Evolutionary conservation across 2,329 filamentous ascomycete genomes (phyloP).

Genomic region (Aureobasidium sp.): DNA sequence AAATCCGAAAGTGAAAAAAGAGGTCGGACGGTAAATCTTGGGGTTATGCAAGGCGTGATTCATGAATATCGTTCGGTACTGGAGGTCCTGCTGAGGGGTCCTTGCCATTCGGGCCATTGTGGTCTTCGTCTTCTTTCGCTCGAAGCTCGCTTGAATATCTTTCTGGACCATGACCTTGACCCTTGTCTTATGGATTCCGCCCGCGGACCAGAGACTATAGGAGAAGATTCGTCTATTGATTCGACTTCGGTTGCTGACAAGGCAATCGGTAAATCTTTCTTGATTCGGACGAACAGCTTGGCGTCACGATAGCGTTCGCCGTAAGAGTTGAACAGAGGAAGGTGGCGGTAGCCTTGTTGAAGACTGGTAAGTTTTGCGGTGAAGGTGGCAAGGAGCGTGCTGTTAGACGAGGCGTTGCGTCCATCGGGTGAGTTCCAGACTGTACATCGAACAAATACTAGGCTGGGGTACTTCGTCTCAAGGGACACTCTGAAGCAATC

Average conservation of each 20-base stretch:
- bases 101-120: slow-evolving; percentile 16
- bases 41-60: neutral
- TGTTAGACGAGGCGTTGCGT: slow-evolving; percentile 53
- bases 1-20: neutral
- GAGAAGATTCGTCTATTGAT: slow-evolving; percentile 18
- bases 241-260: slow-evolving; percentile 23
- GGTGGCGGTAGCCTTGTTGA: slow-evolving; percentile 84
- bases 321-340: slow-evolving; percentile 79
- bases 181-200: slow-evolving; percentile 22
- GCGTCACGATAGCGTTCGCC: slow-evolving; percentile 94
- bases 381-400: slow-evolving; percentile 68
- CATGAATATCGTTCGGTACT: slow-evolving; percentile 22
- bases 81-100: slow-evolving; percentile 24
- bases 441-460: slow-evolving; percentile 89
- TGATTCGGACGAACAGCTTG: slow-evolving; percentile 83
- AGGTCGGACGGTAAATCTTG: neutral
- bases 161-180: slow-evolving; percentile 31
- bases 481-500: slow-evolving; percentile 70
- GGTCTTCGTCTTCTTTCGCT: slow-evolving; percentile 29
- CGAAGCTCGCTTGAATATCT: slow-evolving; percentile 35
- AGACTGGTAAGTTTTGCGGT: slow-evolving; percentile 86
- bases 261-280: slow-evolving; percentile 40
- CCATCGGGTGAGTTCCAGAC: slow-evolving; percentile 81
- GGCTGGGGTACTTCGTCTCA: slow-evolving; percentile 86
- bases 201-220: slow-evolving; percentile 21